Evolutionary conservation across 441 rosid species (phyloP).

Genomic region (Biscutella laevigata): DNA sequence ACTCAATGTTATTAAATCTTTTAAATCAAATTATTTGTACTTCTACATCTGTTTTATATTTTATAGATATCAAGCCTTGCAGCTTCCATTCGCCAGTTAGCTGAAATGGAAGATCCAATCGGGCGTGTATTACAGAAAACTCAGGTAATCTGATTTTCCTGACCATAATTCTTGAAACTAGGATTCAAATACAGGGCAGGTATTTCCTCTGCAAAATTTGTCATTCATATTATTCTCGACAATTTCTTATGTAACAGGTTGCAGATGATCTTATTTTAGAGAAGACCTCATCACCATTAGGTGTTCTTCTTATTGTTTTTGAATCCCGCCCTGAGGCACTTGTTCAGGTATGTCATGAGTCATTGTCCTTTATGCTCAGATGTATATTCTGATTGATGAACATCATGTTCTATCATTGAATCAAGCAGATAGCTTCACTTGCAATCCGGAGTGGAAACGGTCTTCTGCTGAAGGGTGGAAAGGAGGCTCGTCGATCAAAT

Average conservation of each 20-base stretch:
- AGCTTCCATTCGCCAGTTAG: constrained; percentile 68
- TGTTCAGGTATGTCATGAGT: constrained; percentile 57
- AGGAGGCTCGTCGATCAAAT: constrained; percentile 90
- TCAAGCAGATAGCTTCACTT: constrained; percentile 81
- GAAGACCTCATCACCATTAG: constrained; percentile 93
- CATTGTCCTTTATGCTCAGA: too few relatives aligned
- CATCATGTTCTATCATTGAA: too few relatives aligned
- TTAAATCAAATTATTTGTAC: too few relatives aligned
- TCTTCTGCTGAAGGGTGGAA: constrained; percentile 90
- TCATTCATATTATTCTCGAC: too few relatives aligned
- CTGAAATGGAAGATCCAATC: constrained; percentile 93
- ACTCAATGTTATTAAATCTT: too few relatives aligned
- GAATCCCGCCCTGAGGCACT: constrained; percentile 98
- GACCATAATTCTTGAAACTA: too few relatives aligned
- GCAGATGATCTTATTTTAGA: constrained; percentile 90
- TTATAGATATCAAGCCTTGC: constrained; percentile 75
- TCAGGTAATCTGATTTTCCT: too few relatives aligned
- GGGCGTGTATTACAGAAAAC: constrained; percentile 73
- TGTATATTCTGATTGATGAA: too few relatives aligned
- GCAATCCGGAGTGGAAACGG: constrained; percentile 97
- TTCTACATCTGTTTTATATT: too few relatives aligned
- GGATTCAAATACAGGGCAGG: not conserved
- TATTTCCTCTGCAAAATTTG: too few relatives aligned
- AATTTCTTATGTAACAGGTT: constrained; percentile 45
- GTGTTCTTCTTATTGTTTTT: constrained; percentile 90